Evolutionary conservation across 139 green algal genomes (phyloP), one percentile per base, ranked within the genome.

Genomic region (Coelastrella sp.): DNA sequence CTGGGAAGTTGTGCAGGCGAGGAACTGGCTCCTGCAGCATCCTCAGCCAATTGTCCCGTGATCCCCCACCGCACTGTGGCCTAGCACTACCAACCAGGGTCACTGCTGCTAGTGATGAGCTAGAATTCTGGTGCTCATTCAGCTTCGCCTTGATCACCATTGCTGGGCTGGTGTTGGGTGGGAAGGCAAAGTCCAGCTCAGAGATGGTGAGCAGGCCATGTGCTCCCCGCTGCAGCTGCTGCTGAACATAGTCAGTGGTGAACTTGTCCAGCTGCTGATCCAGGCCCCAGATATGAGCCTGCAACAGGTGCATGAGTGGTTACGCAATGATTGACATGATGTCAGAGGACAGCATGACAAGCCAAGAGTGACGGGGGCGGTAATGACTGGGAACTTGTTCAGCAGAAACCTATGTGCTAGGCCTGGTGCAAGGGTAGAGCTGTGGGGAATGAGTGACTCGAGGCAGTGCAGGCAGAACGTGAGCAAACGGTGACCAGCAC

Each of bases 261-360:
- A 91, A 91, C 87, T 91, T 91, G 75, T 91, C 87, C 11, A 91
- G 87, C 78, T 80, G 63, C 78, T 68, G 57, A 20, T 91, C 87
- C 65, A 91, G 56, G 75, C 87, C 87, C 87, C 87, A 91, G 20
- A 79, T 70, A 66, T 91, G 78, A 7, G 87, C 78, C 87, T 91
- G 68, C 68, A 76, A n/a, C 15, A 76, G 15, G 24, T 27, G 3
- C 15, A 25, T 76, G 17, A 76, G n/a, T 27, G 11, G 63, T 15
- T 15, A 7, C 0, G 63, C 35, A 49, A 3, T 49, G 35, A 49
- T 49, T 49, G 35, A 49, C 35, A 49, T 49, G 35, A 49, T 49
- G 35, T 49, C 35, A 49, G 35, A 49, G 35, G 35, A 49, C 35
- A 49, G 35, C 35, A 49, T 49, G 35, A n/a, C n/a, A n/a, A n/a